phyloP scores from a whole-genome alignment of 2,329 filamentous ascomycete genomes.

The Neoarthrinium moseri region DNA sequence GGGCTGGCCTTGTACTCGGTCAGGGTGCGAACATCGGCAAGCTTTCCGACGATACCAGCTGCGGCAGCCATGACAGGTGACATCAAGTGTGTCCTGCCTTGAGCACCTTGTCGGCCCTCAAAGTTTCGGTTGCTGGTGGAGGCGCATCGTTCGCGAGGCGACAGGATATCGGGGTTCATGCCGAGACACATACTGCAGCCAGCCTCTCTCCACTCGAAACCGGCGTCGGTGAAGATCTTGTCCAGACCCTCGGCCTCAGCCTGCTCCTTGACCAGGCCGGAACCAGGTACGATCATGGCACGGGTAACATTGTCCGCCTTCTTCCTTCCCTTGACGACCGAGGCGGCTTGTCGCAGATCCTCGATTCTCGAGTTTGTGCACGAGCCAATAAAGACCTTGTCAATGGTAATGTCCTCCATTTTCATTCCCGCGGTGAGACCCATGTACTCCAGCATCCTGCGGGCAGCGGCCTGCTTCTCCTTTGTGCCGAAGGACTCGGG shows the following conservation, averaged over 20 bases:
- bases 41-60: constrained; percentile 83
- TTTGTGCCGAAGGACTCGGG: constrained; percentile 83
- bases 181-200: constrained; percentile 99
- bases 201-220: constrained; percentile 97
- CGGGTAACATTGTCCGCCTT: constrained; percentile 86
- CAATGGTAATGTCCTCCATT: constrained; percentile 87
- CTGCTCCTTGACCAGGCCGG: constrained; percentile 87
- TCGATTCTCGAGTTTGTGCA: constrained; percentile 98
- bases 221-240: constrained; percentile 86
- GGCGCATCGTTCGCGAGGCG: constrained; percentile 89
- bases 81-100: constrained; percentile 91
- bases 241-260: constrained; percentile 91
- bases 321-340: constrained; percentile 83
- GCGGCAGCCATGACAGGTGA: constrained; percentile 96
- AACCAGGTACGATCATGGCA: constrained; percentile 95
- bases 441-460: constrained; percentile 93
- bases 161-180: constrained; percentile 98
- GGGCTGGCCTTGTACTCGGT: constrained; percentile 58
- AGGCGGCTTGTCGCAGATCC: constrained; percentile 84
- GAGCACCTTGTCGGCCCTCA: constrained; percentile 91
- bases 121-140: constrained; percentile 98
- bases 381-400: constrained; percentile 97
- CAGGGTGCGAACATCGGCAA: constrained; percentile 86
- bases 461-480: constrained; percentile 75
- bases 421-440: constrained; percentile 80